These are phyloP conservation scores for Stygiomarasmius scandens DNA, from an alignment of 1,284 basidiomycete genomes.

Conservation along the genomic window DNA sequence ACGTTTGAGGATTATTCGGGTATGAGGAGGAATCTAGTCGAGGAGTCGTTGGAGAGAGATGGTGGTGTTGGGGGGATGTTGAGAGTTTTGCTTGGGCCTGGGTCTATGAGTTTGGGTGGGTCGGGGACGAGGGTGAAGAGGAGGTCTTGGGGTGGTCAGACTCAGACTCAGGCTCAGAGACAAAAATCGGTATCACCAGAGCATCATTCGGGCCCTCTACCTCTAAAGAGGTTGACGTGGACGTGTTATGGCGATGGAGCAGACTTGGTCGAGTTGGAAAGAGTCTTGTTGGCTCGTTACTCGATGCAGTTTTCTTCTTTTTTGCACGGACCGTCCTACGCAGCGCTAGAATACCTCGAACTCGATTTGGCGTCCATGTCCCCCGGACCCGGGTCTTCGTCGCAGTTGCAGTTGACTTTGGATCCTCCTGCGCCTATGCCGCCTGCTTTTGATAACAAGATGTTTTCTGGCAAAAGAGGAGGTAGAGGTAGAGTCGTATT, in stretches of 20 bases:
- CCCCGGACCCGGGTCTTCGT: too few species aligned
- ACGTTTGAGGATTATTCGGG: conserved; percentile 66
- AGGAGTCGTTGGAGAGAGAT: conserved; percentile 45
- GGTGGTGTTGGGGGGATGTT: conserved; percentile 58
- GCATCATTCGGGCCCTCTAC: background rate
- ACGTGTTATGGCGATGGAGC: conserved; percentile 3
- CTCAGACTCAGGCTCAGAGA: background rate
- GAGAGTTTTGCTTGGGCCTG: conserved; percentile 31
- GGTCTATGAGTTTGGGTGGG: background rate
- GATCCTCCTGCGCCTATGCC: too few species aligned
- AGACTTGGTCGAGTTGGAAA: background rate
- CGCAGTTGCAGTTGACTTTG: too few species aligned
- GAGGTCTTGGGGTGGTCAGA: background rate
- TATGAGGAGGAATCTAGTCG: conserved; percentile 54
- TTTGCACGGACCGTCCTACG: too few species aligned
- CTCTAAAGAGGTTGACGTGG: conserved; percentile 2
- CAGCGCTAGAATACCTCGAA: conserved; percentile 6
- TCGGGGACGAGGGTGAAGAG: background rate
- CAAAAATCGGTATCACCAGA: too few species aligned
- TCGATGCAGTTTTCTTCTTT: too few species aligned
- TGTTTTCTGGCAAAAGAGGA: too few species aligned
- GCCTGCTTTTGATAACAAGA: too few species aligned
- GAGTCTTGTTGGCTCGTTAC: too few species aligned
- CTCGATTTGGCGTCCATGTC: too few species aligned
- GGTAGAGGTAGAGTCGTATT: background rate